phyloP scores from a whole-genome alignment of 2,329 filamentous ascomycete species.

The Fusarium sp. region DNA sequence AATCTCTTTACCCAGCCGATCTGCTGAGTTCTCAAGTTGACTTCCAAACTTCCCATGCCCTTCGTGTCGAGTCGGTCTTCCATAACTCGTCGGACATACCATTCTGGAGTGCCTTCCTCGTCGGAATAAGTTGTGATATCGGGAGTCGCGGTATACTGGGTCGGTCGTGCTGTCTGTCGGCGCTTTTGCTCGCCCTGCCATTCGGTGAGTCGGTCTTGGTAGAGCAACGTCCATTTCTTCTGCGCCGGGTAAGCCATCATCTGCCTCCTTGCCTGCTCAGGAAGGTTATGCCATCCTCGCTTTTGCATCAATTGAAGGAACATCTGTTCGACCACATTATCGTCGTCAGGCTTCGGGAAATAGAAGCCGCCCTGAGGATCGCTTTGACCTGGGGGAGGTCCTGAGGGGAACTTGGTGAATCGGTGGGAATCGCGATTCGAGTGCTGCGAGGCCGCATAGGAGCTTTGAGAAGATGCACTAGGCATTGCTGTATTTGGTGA shows the following conservation, averaged over 20 bases:
- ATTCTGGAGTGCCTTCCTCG: slow-evolving; percentile 95
- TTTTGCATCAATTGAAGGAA: slow-evolving; percentile 97
- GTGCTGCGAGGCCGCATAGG: slow-evolving; percentile 61
- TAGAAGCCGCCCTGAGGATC: slow-evolving; percentile 64
- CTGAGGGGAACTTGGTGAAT: slow-evolving; percentile 62
- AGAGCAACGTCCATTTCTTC: slow-evolving; percentile 97
- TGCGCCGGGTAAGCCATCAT: slow-evolving; percentile 94
- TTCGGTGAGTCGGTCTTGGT: slow-evolving; percentile 93
- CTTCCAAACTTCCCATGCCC: slow-evolving; percentile 90
- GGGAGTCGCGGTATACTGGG: slow-evolving; percentile 74
- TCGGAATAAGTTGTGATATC: slow-evolving; percentile 83
- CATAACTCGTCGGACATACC: slow-evolving; percentile 97
- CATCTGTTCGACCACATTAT: slow-evolving; percentile 87
- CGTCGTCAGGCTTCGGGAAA: slow-evolving; percentile 80
- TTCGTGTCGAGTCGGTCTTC: slow-evolving; percentile 93
- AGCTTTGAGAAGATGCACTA: slow-evolving; percentile 67
- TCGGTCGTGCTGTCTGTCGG: slow-evolving; percentile 76
- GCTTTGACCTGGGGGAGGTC: slow-evolving; percentile 48
- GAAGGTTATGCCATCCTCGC: slow-evolving; percentile 95
- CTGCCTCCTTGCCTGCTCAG: slow-evolving; percentile 91
- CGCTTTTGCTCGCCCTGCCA: slow-evolving; percentile 95
- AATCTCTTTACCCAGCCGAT: slow-evolving; percentile 98
- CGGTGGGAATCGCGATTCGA: slow-evolving; percentile 58
- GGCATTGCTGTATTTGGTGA: slow-evolving; percentile 60
- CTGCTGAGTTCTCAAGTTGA: slow-evolving; percentile 94